Conservation (phyloP, 768 basidiomycete genomes). For the Macrolepiota dolichaula region DNA sequence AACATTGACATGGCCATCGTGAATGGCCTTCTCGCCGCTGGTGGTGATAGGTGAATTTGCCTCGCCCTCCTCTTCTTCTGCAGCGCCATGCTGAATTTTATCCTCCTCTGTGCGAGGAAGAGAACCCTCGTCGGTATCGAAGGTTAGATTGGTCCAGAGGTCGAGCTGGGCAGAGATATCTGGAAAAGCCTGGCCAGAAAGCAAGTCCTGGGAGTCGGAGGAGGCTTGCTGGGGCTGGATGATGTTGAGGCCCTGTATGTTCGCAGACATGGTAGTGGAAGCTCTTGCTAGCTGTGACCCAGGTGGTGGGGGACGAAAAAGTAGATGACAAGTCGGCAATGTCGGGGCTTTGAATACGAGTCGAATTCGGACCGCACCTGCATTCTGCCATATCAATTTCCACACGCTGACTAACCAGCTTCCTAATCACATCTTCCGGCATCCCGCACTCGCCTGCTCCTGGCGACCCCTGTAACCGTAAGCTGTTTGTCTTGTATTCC, state of each 20-base stretch:
- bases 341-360: constrained; percentile 1
- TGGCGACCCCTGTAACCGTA: background rate
- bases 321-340: background rate
- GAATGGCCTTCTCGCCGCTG: constrained; percentile 35
- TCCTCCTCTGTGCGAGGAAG: constrained; percentile 28
- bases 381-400: constrained; percentile 2
- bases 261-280: constrained; percentile 48
- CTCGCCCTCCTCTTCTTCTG: constrained; percentile 49
- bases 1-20: constrained; percentile 58
- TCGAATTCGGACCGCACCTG: background rate
- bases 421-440: background rate
- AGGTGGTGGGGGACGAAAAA: constrained; percentile 9
- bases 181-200: constrained; percentile 61
- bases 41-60: constrained; percentile 29
- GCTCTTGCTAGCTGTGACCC: constrained; percentile 5
- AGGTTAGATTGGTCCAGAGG: constrained; percentile 80
- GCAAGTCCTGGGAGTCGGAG: constrained; percentile 52
- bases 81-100: constrained; percentile 30
- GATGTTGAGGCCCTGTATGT: constrained; percentile 78
- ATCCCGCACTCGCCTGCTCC: background rate
- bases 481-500: background rate
- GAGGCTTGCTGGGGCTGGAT: constrained; percentile 49
- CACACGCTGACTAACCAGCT: constrained; percentile 6
- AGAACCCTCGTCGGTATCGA: constrained; percentile 71
- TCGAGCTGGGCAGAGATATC: constrained; percentile 77